Base-by-base conservation (phyloP, 495 filamentous ascomycete genomes). In the Talaromyces wortmannii region DNA sequence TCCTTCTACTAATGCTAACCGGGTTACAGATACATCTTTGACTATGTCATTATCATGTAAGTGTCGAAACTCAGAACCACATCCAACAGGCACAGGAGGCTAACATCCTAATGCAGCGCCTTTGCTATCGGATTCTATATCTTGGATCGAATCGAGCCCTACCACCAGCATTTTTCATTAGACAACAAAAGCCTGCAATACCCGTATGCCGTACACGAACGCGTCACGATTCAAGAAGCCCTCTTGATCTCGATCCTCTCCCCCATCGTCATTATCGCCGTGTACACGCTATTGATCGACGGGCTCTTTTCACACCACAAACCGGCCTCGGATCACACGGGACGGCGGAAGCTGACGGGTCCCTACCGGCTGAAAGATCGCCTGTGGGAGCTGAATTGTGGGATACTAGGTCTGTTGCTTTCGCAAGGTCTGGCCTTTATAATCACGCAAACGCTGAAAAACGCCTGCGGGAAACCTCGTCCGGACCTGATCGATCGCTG, bases 381-480 rank as follows among this genome's bases (percentile, higher is more conserved):
- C 15, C 67, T 95, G 12, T 94, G 90, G 90, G 88, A 95, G 67
- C 74, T 92, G 63, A 91, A 94, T 58, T 87, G 82, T 50, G 90
- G 90, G 6, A 82, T 89, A 59, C 67, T 94, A 47, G 90, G 90
- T 5, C 70, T 95, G 29, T 71, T 81, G 32, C 71, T 94, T 12
- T 84, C 87, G 11, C 74, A 87, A 23, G 80, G 79, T 31, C 68
- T 82, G 10, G 76, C 86, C 1, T 92, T 90, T 72, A 78, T 91
- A 45, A 85, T 94, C 42, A 92, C 88, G 3, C 86, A 88, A 45
- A 86, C 82, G 11, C 80, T 95, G 69, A 95, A 95, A 75, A 94
- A 90, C 69, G 77, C 89, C 2, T 90, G 87, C 58, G 90, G 90
- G 40, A 95, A 94, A 65, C 90, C 90, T 8, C 72, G 90, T 56